Percentiles rank a stretch among this genome's conserved stretches.
Conservation (phyloP, 192 early-diverging fungal species). For the Spizellomyces punctatus region DNA sequence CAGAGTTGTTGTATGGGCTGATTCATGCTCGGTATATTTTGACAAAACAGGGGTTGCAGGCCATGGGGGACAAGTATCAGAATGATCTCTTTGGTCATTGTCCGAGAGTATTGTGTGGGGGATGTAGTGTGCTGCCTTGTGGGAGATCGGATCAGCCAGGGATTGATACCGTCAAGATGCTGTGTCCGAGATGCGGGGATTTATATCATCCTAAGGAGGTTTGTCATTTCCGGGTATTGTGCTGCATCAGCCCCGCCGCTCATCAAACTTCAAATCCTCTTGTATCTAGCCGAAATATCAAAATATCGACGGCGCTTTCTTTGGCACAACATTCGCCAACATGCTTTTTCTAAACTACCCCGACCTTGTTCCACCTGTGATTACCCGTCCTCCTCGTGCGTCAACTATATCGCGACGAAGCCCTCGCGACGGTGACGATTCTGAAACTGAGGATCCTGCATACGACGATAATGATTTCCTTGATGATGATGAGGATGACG, state of each 20-base stretch:
- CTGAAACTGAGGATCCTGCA: slow-evolving; percentile 26
- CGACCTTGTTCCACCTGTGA: slow-evolving; percentile 61
- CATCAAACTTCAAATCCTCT: not conserved
- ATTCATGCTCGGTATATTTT: slow-evolving; percentile 93
- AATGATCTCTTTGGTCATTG: slow-evolving; percentile 55
- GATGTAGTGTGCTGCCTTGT: slow-evolving; percentile 49
- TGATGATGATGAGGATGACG: slow-evolving; percentile 31
- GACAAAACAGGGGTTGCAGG: slow-evolving; percentile 80
- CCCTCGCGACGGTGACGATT: not conserved
- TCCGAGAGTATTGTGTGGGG: slow-evolving; percentile 55
- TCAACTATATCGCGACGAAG: not conserved
- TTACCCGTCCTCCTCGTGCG: slow-evolving; percentile 7
- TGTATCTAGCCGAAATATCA: slow-evolving; percentile 42
- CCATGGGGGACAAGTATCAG: slow-evolving; percentile 65
- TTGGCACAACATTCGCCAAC: slow-evolving; percentile 95
- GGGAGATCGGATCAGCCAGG: slow-evolving; percentile 49
- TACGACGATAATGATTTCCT: slow-evolving; percentile 24
- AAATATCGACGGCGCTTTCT: slow-evolving; percentile 76
- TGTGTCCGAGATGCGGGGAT: slow-evolving; percentile 59
- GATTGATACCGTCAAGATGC: slow-evolving; percentile 56
- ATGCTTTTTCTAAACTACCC: slow-evolving; percentile 89
- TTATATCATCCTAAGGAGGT: slow-evolving; percentile 56
- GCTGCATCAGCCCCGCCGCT: not conserved
- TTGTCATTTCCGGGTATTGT: not conserved
- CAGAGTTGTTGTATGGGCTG: slow-evolving; percentile 89